A percentile compares a stretch with the other conserved stretches of the same genome.
Evolutionary conservation across 345 rosid genomes (phyloP).

Genomic region (Boechera retrofracta): DNA sequence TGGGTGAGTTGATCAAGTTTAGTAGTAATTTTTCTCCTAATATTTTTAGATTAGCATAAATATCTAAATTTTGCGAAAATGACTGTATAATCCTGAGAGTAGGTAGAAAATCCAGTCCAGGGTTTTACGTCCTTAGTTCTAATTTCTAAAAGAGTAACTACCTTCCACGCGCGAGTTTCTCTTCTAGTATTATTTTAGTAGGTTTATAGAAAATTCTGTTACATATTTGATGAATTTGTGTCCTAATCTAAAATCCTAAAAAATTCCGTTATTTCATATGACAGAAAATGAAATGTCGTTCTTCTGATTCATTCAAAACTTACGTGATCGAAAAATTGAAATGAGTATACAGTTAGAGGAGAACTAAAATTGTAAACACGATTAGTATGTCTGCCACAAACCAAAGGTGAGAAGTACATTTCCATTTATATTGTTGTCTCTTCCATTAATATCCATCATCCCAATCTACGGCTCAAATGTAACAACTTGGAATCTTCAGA

Average conservation of each 20-base stretch:
- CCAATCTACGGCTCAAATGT: constrained; percentile 30
- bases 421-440: constrained; percentile 35
- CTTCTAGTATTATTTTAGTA: background rate
- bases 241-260: background rate
- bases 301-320: constrained; percentile 20
- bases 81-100: background rate
- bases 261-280: background rate
- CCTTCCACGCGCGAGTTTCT: background rate
- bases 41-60: background rate
- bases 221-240: background rate
- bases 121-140: background rate
- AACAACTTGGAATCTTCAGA: constrained; percentile 33
- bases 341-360: constrained; percentile 7
- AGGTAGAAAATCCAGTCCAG: background rate
- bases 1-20: background rate
- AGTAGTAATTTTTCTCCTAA: background rate
- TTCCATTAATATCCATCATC: constrained; percentile 21
- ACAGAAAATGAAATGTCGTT: constrained; percentile 3
- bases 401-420: constrained; percentile 11
- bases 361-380: constrained; percentile 28
- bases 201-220: background rate
- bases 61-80: background rate
- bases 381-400: constrained; percentile 45
- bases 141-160: background rate
- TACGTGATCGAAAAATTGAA: constrained; percentile 15